Percentiles rank a stretch among this genome's conserved stretches.
Conservation (phyloP, 1,284 basidiomycete genomes). For the Marasmius tenuissimus region DNA sequence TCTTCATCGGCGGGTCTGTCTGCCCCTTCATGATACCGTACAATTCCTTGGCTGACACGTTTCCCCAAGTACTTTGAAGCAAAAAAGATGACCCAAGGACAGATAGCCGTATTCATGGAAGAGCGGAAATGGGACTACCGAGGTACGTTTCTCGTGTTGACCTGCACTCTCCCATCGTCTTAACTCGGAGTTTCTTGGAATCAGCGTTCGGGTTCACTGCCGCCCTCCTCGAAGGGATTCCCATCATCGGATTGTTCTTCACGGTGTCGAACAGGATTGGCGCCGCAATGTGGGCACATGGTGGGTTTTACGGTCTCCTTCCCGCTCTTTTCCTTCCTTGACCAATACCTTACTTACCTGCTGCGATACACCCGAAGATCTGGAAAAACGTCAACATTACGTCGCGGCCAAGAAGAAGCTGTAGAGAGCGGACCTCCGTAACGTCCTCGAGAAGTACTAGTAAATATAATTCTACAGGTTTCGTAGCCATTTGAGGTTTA, state of each 20-base stretch:
- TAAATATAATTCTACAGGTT: no score
- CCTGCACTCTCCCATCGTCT: neutral
- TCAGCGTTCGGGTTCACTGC: constrained; percentile 82
- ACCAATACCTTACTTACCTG: neutral
- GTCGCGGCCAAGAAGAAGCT: constrained; percentile 33
- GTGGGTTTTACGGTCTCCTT: constrained; percentile 37
- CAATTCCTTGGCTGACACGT: constrained; percentile 4
- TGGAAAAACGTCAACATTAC: constrained; percentile 80
- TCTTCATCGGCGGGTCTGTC: constrained; percentile 66
- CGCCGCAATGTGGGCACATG: constrained; percentile 89
- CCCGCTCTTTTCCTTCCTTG: constrained; percentile 3
- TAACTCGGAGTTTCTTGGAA: neutral
- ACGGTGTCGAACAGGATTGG: constrained; percentile 85
- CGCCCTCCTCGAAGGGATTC: constrained; percentile 74
- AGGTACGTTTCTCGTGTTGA: constrained; percentile 37
- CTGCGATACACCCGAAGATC: constrained; percentile 38
- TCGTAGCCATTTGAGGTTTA: neutral
- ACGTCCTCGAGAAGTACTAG: neutral
- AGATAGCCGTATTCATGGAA: constrained; percentile 76
- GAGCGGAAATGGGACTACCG: constrained; percentile 88
- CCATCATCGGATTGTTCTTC: constrained; percentile 77
- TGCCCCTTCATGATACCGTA: neutral
- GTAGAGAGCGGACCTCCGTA: neutral
- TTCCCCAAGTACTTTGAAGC: constrained; percentile 69
- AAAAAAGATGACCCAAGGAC: constrained; percentile 74